phyloP scores from a whole-genome alignment of 768 basidiomycete genomes.

The Tubosaeta sp. region DNA sequence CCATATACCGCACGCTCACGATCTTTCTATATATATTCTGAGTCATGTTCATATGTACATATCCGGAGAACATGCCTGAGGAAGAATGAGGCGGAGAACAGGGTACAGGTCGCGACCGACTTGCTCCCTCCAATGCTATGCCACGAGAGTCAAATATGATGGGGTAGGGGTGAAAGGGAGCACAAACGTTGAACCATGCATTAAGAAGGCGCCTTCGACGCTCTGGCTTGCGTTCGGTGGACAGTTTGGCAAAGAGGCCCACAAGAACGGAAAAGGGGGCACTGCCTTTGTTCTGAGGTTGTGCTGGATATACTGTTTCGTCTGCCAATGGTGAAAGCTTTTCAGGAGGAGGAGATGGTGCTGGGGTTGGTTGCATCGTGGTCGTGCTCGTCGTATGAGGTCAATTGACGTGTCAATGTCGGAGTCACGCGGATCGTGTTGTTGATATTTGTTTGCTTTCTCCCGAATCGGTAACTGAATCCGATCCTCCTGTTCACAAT shows the following conservation, averaged over 20 bases:
- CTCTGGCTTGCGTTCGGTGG: slow-evolving; percentile 69
- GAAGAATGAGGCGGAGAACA: slow-evolving; percentile 81
- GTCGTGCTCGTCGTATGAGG: neutral
- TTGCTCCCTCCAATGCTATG: slow-evolving; percentile 78
- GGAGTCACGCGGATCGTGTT: slow-evolving; percentile 13
- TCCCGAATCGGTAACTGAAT: no score
- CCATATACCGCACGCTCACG: slow-evolving; percentile 90
- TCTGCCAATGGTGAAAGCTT: slow-evolving; percentile 34
- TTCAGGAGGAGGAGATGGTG: slow-evolving; percentile 53
- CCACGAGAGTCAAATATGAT: slow-evolving; percentile 12
- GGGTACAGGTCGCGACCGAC: slow-evolving; percentile 90
- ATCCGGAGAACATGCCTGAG: slow-evolving; percentile 56
- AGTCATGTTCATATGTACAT: neutral
- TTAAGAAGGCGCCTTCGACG: slow-evolving; percentile 65
- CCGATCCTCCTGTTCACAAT: no score
- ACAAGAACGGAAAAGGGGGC: slow-evolving; percentile 67
- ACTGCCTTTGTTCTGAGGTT: slow-evolving; percentile 63
- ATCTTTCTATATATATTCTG: slow-evolving; percentile 65
- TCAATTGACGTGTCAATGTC: neutral
- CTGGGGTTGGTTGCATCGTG: slow-evolving; percentile 64
- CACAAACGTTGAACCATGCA: slow-evolving; percentile 76
- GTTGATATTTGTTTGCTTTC: slow-evolving; percentile 15
- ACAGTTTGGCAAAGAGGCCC: slow-evolving; percentile 71
- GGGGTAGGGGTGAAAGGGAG: neutral
- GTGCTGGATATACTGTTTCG: slow-evolving; percentile 41